Percentiles rank a stretch among this genome's conserved stretches.
Evolutionary conservation across 441 rosid species (phyloP).

Genomic region (Jatropha multifida): DNA sequence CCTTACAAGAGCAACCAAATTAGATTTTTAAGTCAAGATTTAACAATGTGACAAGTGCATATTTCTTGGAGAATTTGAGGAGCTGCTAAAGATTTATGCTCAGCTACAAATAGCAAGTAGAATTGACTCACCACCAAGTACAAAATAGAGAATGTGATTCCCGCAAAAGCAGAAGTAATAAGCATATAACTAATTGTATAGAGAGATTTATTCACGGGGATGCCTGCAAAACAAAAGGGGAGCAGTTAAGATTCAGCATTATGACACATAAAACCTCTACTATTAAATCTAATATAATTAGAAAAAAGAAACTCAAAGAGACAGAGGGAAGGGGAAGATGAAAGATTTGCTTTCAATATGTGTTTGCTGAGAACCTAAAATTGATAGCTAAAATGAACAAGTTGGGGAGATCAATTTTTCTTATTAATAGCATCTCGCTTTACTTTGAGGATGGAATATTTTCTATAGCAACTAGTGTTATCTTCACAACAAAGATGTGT

Average conservation of each 20-base stretch:
- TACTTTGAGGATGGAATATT: neutral
- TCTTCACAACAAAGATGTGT: neutral
- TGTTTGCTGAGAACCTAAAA: neutral
- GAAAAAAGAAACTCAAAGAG: too few relatives aligned
- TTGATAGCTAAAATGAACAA: neutral
- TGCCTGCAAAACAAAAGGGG: conserved; percentile 21
- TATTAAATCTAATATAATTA: neutral
- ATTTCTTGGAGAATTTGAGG: neutral
- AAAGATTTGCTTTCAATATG: neutral
- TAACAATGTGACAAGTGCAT: too few relatives aligned
- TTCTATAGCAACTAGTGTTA: neutral
- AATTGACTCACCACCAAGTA: conserved; percentile 29
- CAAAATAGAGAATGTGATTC: conserved; percentile 26
- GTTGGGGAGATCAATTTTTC: neutral
- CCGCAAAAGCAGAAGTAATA: conserved; percentile 34
- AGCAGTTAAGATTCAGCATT: too few relatives aligned
- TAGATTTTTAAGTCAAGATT: too few relatives aligned
- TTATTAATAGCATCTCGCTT: neutral
- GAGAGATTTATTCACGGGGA: conserved; percentile 33
- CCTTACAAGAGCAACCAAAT: too few relatives aligned
- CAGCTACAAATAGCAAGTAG: neutral
- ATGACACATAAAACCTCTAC: too few relatives aligned
- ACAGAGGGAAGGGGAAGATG: neutral
- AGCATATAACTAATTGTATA: conserved; percentile 29
- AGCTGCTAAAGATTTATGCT: neutral